Evolutionary conservation across 2,329 filamentous ascomycete genomes (phyloP), one percentile per base, ranked within the genome.

Genomic region (Trichoderma lentiforme): DNA sequence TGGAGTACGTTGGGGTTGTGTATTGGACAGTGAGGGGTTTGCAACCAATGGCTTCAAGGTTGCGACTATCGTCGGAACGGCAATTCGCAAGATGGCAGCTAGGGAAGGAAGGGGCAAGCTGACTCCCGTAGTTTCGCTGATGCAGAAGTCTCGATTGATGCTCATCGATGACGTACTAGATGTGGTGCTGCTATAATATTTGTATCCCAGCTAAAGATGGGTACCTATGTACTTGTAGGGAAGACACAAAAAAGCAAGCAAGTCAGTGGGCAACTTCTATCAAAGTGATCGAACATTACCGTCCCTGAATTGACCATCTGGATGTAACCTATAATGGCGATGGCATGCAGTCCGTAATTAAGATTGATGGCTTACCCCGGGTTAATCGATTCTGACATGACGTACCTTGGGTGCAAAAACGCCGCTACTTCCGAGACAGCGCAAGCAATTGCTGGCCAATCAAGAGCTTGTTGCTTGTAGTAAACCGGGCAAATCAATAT

Each of bases 381-480:
- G 5, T 21, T 24, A 7, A 24, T 53, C 47, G 47, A 7, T 53
- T 53, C 47, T 24, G 47, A 14, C 47, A 53, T 53, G 47, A 53
- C 47, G 47, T 53, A 36, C 34, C 6, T 36, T 36, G 4, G 12
- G 32, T 24, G n/a, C 18, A 39, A 9, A 32, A 62, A 57, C 6
- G 47, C 64, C 64, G 47, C 64, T 58, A 58, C 64, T 67, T 67
- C 64, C 64, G 64, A 43, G 18, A 12, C 39, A 64, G 18, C 36
- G 24, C 18, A 36, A 30, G 8, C 34, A 18, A 21, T 14, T 28
- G 36, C 11, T 51, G 12, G 36, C 64, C 53, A 67, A 58, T 67
- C 15, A 58, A 39, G 34, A 21, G 11, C 30, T 60, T 21, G 21
- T 4, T 30, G 11, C 28, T 21, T 24, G 57, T 12, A n/a, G 15